Percentiles rank a stretch among this genome's conserved stretches.
These are phyloP conservation scores for Phytophthora sansomeana DNA, from an alignment of 352 stramenopile species.

Conservation along the genomic window DNA sequence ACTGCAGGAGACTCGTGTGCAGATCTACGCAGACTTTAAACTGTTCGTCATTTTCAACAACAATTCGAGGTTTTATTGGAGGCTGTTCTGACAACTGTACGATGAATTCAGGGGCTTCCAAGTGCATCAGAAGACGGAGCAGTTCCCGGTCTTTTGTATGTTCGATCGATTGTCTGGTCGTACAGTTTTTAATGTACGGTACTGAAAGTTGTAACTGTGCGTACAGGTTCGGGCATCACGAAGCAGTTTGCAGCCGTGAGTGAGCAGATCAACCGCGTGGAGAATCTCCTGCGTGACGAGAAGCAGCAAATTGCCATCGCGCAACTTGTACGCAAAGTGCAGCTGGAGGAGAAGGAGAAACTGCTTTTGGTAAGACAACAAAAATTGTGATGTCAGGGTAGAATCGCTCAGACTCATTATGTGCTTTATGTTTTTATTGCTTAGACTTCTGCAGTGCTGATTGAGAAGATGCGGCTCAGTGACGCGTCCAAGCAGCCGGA, in stretches of 20 bases:
- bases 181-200: neutral
- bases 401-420: neutral
- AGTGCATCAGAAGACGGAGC: conserved; percentile 66
- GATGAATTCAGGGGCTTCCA: conserved; percentile 60
- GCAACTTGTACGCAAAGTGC: conserved; percentile 73
- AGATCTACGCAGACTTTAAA: conserved; percentile 76
- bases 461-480: conserved; percentile 82
- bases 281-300: conserved; percentile 47
- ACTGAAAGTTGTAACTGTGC: neutral
- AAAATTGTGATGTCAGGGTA: neutral
- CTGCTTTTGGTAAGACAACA: conserved; percentile 61
- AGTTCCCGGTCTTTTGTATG: conserved; percentile 75
- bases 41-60: conserved; percentile 33
- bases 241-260: conserved; percentile 71
- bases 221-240: conserved; percentile 66
- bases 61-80: neutral
- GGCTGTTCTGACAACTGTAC: conserved; percentile 1
- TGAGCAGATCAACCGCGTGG: conserved; percentile 73
- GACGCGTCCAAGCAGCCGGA: conserved; percentile 50
- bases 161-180: neutral
- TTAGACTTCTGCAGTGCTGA: conserved; percentile 78
- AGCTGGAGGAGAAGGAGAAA: conserved; percentile 86
- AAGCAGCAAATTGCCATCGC: conserved; percentile 53
- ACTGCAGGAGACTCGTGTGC: conserved; percentile 71
- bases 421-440: neutral